phyloP scores from a whole-genome alignment of 139 green algal species.

The Trebouxia sp. region DNA sequence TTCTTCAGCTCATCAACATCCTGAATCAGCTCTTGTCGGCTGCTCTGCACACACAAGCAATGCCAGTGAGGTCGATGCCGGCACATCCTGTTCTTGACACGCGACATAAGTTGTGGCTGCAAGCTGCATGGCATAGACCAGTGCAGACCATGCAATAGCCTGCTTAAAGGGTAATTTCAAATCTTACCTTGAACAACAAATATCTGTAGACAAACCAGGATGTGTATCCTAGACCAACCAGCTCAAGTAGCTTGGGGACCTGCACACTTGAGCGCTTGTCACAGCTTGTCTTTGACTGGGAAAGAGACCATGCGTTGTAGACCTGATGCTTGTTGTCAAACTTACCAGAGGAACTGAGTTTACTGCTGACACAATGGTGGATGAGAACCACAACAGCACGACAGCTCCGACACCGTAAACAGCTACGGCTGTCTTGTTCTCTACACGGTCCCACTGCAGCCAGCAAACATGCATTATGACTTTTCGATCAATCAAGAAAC shows the following conservation, averaged over 20 bases:
- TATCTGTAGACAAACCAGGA: constrained; percentile 99
- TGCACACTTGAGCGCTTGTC: no score
- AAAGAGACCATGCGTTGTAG: no score
- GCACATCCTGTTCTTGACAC: background rate
- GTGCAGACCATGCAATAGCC: no score
- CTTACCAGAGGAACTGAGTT: constrained; percentile 91
- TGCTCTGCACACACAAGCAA: constrained; percentile 58
- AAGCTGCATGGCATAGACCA: background rate
- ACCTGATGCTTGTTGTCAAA: background rate
- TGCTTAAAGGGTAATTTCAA: no score
- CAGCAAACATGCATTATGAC: background rate
- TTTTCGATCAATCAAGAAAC: background rate
- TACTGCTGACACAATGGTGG: constrained; percentile 87
- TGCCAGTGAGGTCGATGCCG: background rate
- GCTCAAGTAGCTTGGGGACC: constrained; percentile 98
- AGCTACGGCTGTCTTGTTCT: constrained; percentile 73
- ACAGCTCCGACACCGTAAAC: constrained; percentile 86
- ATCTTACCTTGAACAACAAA: constrained; percentile 98
- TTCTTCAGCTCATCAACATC: constrained; percentile 94
- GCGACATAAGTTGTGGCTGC: background rate
- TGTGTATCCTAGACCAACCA: constrained; percentile 95
- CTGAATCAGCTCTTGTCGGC: constrained; percentile 90
- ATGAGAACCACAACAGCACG: constrained; percentile 86
- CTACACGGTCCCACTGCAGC: constrained; percentile 58
- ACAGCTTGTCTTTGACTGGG: no score